Evolutionary conservation across 139 green algal genomes (phyloP).

Genomic region (Yamagishiella unicocca): DNA sequence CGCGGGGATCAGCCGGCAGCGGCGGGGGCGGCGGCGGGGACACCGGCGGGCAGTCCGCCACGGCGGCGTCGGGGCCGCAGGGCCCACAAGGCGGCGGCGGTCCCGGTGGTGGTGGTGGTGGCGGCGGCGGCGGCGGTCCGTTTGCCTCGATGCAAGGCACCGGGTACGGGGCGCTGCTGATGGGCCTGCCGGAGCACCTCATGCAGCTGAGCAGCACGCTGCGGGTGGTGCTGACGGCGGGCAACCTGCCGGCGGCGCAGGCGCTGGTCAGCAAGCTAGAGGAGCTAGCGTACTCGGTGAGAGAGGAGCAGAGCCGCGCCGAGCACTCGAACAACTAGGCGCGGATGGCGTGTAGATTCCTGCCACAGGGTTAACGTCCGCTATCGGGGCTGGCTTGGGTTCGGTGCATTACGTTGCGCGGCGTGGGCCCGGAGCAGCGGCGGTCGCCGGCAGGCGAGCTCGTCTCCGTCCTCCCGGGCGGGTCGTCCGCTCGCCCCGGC

Average conservation of each 20-base stretch:
- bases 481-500: too few species aligned
- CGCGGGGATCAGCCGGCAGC: neutral
- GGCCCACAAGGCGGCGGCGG: neutral
- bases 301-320: too few species aligned
- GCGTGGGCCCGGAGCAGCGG: too few species aligned
- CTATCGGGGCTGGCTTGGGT: too few species aligned
- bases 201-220: conserved; percentile 34
- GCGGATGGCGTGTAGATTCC: too few species aligned
- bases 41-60: neutral
- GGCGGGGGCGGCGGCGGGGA: neutral
- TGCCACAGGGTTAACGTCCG: too few species aligned
- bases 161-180: conserved; percentile 3
- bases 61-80: neutral
- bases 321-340: too few species aligned
- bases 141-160: neutral
- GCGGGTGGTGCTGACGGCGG: conserved; percentile 6
- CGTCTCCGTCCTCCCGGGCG: too few species aligned
- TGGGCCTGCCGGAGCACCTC: conserved; percentile 20
- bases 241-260: conserved; percentile 19
- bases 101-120: neutral
- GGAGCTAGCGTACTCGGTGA: conserved; percentile 43
- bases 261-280: conserved; percentile 33
- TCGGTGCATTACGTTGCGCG: too few species aligned
- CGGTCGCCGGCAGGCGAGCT: too few species aligned
- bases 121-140: neutral